phyloP scores from a whole-genome alignment of 495 filamentous ascomycete genomes.

The Penicillium ucsense region DNA sequence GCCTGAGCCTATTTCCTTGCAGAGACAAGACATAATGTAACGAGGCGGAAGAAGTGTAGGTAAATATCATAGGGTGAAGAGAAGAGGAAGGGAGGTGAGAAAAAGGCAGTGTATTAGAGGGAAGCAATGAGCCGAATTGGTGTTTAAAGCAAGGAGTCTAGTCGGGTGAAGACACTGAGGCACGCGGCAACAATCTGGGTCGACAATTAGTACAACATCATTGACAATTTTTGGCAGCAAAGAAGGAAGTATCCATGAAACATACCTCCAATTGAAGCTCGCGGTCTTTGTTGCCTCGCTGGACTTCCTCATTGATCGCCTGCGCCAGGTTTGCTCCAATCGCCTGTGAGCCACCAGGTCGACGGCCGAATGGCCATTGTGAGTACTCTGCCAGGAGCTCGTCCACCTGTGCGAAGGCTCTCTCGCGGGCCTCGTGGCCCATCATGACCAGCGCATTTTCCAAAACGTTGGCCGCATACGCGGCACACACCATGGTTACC shows the following conservation, averaged over 20 bases:
- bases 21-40: constrained; percentile 6
- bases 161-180: constrained; percentile 90
- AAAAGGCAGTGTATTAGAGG: constrained; percentile 18
- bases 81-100: constrained; percentile 4
- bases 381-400: constrained; percentile 92
- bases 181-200: constrained; percentile 79
- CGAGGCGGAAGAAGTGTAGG: constrained; percentile 7
- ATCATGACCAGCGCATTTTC: constrained; percentile 93
- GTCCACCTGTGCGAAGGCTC: constrained; percentile 94
- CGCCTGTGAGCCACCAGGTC: constrained; percentile 60
- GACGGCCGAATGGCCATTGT: constrained; percentile 88
- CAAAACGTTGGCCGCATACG: constrained; percentile 94
- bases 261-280: constrained; percentile 89
- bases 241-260: background rate
- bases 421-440: constrained; percentile 85
- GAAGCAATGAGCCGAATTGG: constrained; percentile 6
- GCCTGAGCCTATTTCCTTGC: background rate
- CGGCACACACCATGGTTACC: constrained; percentile 92
- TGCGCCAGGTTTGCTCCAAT: constrained; percentile 93
- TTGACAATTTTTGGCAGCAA: background rate
- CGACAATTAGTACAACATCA: constrained; percentile 12
- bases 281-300: constrained; percentile 74
- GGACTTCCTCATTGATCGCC: constrained; percentile 79
- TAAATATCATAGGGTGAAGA: no score
- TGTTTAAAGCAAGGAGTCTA: constrained; percentile 80